Conservation (phyloP, 257 asterid species). For the Eucommia ulmoides region DNA sequence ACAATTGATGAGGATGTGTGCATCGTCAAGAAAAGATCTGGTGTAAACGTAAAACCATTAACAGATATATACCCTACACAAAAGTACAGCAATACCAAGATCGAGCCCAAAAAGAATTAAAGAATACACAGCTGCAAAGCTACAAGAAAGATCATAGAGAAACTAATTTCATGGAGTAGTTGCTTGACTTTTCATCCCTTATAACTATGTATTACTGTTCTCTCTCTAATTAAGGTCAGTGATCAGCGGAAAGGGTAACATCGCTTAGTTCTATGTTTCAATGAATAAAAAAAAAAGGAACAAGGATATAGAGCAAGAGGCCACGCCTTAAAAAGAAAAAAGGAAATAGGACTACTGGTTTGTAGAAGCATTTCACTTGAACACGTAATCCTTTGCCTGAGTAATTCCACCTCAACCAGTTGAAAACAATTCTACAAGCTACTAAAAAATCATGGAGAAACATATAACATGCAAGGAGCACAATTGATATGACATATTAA, state of each 20-base stretch:
- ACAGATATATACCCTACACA: background rate
- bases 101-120: background rate
- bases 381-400: background rate
- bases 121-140: background rate
- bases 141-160: background rate
- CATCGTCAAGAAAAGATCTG: conserved; percentile 3
- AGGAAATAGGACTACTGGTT: background rate
- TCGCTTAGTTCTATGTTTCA: too few species aligned
- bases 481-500: background rate
- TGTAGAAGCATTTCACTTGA: too few species aligned
- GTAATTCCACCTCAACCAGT: background rate
- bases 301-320: background rate
- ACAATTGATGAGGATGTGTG: conserved; percentile 24
- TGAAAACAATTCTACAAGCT: background rate
- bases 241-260: too few species aligned
- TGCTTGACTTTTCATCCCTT: too few species aligned
- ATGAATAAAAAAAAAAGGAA: background rate
- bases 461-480: background rate
- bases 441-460: background rate
- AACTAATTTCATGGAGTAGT: too few species aligned
- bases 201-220: too few species aligned
- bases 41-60: conserved; percentile 2
- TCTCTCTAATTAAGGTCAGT: too few species aligned
- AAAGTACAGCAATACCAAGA: background rate
- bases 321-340: background rate